phyloP scores from a whole-genome alignment of 495 filamentous ascomycete genomes.

The Neurospora sp. region DNA sequence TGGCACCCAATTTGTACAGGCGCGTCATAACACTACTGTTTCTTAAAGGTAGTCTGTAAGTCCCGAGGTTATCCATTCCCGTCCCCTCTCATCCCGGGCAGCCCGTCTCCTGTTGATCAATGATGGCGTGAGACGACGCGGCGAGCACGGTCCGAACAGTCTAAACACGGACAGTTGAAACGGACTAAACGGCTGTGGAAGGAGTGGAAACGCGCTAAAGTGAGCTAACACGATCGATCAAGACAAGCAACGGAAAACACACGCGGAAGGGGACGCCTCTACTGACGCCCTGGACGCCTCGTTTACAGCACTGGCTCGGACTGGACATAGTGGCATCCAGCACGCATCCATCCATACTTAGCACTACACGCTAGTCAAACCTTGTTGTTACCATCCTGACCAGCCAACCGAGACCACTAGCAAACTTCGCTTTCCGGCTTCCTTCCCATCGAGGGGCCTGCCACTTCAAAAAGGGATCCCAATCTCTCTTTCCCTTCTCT shows the following conservation, averaged over 20 bases:
- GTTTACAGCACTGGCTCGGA: not conserved
- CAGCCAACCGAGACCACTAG: not conserved
- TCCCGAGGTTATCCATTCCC: not conserved
- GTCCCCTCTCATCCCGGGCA: not conserved
- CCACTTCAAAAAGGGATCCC: not conserved
- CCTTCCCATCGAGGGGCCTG: conserved; percentile 1
- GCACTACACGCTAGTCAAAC: not conserved
- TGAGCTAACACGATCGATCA: not conserved
- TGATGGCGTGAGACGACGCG: not conserved
- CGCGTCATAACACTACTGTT: not conserved
- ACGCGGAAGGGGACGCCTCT: not conserved
- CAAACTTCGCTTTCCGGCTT: not conserved
- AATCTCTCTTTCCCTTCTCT: not conserved
- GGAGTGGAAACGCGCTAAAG: not conserved
- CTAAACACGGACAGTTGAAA: not conserved
- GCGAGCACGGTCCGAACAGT: not conserved
- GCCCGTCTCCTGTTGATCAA: not conserved
- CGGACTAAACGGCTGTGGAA: not conserved
- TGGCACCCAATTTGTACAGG: not conserved
- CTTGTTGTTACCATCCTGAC: not conserved
- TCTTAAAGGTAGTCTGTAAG: not conserved
- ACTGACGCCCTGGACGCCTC: not conserved
- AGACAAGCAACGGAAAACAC: not conserved
- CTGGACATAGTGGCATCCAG: not conserved
- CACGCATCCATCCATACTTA: not conserved